phyloP scores from a whole-genome alignment of 2,329 filamentous ascomycete species.

The Colletotrichum horii region DNA sequence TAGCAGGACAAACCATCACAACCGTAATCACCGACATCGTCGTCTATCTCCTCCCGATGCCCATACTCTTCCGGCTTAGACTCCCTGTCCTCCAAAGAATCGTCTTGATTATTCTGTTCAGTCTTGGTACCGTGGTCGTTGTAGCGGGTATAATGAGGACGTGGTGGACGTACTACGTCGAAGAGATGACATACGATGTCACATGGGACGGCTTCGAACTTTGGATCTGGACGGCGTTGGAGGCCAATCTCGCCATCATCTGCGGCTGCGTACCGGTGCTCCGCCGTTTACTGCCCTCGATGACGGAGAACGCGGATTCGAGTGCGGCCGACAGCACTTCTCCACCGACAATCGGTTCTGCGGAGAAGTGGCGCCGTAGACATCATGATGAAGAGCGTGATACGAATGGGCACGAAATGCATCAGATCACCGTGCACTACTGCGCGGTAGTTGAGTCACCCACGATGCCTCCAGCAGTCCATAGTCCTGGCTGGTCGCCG shows the following conservation, averaged over 20 bases:
- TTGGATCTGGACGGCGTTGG: constrained; percentile 48
- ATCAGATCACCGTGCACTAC: background rate
- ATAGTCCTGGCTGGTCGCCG: background rate
- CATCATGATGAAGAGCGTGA: background rate
- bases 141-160: constrained; percentile 39
- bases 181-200: constrained; percentile 39
- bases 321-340: background rate
- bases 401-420: background rate
- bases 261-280: constrained; percentile 35
- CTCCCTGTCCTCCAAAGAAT: constrained; percentile 38
- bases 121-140: constrained; percentile 41
- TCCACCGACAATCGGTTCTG: background rate
- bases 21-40: constrained; percentile 38
- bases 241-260: constrained; percentile 45
- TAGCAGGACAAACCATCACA: constrained; percentile 34
- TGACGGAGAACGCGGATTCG: background rate
- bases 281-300: background rate
- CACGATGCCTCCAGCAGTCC: background rate
- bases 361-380: background rate
- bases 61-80: constrained; percentile 34
- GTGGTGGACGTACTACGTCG: constrained; percentile 37
- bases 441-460: background rate
- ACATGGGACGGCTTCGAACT: constrained; percentile 45
- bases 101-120: constrained; percentile 40
- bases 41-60: constrained; percentile 42